Evolutionary conservation across 2,329 filamentous ascomycete species (phyloP), one percentile per base, ranked within the genome.

Genomic region (Knufia fluminis): DNA sequence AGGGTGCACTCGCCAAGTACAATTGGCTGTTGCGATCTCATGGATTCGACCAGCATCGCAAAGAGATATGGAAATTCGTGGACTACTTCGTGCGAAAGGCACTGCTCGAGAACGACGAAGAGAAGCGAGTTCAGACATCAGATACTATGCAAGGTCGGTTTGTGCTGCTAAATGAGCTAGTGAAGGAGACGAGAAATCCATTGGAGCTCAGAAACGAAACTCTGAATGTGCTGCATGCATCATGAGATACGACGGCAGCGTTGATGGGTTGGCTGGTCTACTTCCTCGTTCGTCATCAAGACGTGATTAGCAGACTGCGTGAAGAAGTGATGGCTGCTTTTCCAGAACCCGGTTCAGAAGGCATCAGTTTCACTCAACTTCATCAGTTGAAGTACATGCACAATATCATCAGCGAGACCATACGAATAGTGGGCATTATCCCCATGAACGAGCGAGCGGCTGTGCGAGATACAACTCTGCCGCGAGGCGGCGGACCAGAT

Each of bases 191-290:
- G n/a, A n/a, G n/a, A n/a, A n/a, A n/a, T n/a, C n/a, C n/a, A n/a
- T n/a, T n/a, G n/a, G 28, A 31, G 28, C 28, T 31, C 28, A 31
- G 28, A 31, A 31, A 14, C 7, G 28, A 31, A 14, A 31, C 28
- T 7, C 7, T 14, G 28, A 7, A 31, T 14, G 14, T 31, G 7
- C 28, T 31, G n/a, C 14, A 31, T 14, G 90, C 90, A 1, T 88
- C 87, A 17, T 63, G 68, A 22, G 90, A 96, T 66, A 95, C 89
- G 12, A 95, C 89, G 0, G 89, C 89, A 28, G 79, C 76, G 14
- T 87, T 85, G 0, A 75, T 96, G 0, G 84, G 81, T 0, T 95
- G 87, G 83, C 75, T 78, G 32, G 73, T 95, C 66, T 71, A 26
- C 66, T 86, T 94, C 64, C 75, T 96, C 1, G 78, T 82, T 33